phyloP scores from a whole-genome alignment of 345 rosid species.

The Eucalyptus regnans region DNA sequence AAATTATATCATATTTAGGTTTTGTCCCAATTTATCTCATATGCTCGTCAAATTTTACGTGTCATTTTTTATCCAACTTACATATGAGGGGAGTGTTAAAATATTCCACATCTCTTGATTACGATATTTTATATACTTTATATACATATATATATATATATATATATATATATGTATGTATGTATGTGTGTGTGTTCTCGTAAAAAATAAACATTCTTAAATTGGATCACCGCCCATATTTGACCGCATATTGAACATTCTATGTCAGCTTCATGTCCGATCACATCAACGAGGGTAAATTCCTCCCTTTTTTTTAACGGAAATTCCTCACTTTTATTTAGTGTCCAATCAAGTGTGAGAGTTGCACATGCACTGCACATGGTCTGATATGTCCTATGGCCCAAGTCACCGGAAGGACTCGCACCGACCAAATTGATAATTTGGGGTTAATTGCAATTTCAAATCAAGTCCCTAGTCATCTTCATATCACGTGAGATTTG shows the following conservation, averaged over 20 bases:
- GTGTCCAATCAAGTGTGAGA: background rate
- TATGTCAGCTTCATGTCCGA: background rate
- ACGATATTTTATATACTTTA: no score
- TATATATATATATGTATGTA: fast-evolving
- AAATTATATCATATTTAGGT: no score
- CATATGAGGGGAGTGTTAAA: background rate
- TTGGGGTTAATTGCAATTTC: background rate
- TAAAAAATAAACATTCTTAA: no score
- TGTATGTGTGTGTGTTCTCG: no score
- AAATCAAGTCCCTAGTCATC: background rate
- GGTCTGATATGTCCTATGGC: background rate
- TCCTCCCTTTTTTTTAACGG: background rate
- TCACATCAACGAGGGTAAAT: background rate
- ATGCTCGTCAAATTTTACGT: background rate
- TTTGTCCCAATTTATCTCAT: no score
- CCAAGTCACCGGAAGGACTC: background rate
- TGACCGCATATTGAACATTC: no score
- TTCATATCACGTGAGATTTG: background rate
- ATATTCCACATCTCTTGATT: background rate
- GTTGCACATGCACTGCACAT: background rate
- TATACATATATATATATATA: no score
- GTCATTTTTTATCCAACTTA: background rate
- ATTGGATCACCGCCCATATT: no score
- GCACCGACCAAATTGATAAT: background rate
- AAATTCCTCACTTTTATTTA: background rate